Evolutionary conservation across 2,329 filamentous ascomycete species (phyloP).

Genomic region (Fusarium sacchari): DNA sequence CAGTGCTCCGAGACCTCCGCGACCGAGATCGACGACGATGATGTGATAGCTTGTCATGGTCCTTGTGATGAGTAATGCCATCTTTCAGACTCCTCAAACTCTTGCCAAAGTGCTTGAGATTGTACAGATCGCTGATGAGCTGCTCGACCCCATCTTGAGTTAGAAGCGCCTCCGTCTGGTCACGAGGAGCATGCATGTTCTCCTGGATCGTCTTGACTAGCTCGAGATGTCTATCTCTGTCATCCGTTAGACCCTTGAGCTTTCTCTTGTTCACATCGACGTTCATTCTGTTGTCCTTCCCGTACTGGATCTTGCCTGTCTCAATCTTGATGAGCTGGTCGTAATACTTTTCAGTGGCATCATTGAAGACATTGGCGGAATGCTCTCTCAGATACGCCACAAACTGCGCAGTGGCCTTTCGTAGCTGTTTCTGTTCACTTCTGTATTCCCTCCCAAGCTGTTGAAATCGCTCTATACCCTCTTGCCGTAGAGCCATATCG

Average conservation of each 20-base stretch:
- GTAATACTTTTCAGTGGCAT: conserved; percentile 15
- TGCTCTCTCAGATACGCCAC: conserved; percentile 9
- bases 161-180: not conserved
- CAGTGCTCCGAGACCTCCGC: not conserved
- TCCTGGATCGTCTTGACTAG: conserved; percentile 20
- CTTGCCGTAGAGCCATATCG: conserved; percentile 6
- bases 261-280: conserved; percentile 7
- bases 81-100: conserved; percentile 7
- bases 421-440: not conserved
- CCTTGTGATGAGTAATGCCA: not conserved
- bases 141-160: conserved; percentile 1
- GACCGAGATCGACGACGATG: not conserved
- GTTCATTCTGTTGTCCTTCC: not conserved
- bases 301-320: not conserved
- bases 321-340: conserved; percentile 7
- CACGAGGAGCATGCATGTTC: conserved; percentile 1
- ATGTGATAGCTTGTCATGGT: not conserved
- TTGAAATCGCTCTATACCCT: not conserved
- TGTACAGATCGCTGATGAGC: conserved; percentile 9
- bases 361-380: conserved; percentile 5
- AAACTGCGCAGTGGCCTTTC: conserved; percentile 7
- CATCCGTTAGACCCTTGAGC: not conserved
- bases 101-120: conserved; percentile 18
- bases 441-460: not conserved
- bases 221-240: conserved; percentile 15